These are phyloP conservation scores for Bertia moriformis DNA, from an alignment of 2,329 filamentous ascomycete species.

Conservation along the genomic window DNA sequence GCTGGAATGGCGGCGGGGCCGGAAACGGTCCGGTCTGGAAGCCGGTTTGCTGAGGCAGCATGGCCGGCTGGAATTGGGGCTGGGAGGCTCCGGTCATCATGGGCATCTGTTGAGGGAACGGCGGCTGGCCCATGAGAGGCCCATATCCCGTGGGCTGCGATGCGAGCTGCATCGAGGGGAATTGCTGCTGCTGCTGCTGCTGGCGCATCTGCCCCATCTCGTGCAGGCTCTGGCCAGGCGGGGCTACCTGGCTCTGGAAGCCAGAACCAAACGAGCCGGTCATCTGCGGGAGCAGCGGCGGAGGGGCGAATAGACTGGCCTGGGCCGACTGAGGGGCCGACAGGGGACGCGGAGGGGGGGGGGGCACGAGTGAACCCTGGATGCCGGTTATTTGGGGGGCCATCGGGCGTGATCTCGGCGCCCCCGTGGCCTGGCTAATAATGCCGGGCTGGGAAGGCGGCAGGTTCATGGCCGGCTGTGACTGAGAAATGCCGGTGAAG, in stretches of 20 bases:
- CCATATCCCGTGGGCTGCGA: too few relatives aligned
- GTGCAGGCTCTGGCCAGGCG: conserved; percentile 62
- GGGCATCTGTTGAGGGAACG: too few relatives aligned
- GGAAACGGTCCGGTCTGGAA: conserved; percentile 15
- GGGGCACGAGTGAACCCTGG: conserved; percentile 58
- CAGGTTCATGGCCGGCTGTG: conserved; percentile 76
- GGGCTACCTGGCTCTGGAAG: conserved; percentile 40
- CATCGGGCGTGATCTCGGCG: conserved; percentile 51
- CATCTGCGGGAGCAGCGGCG: conserved; percentile 69
- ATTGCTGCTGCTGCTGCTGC: conserved; percentile 23
- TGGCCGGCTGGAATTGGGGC: conserved; percentile 28
- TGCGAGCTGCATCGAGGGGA: conserved; percentile 47
- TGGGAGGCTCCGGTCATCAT: too few relatives aligned
- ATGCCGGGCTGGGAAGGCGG: conserved; percentile 50
- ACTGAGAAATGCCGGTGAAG: conserved; percentile 43
- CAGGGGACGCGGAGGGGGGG: conserved; percentile 61
- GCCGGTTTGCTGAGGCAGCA: too few relatives aligned
- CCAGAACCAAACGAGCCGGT: too few relatives aligned
- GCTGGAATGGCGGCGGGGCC: conserved; percentile 3
- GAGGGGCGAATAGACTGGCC: conserved; percentile 57
- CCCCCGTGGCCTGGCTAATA: conserved; percentile 43
- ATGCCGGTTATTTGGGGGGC: conserved; percentile 45
- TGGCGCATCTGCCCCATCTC: conserved; percentile 54
- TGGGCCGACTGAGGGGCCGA: conserved; percentile 77
- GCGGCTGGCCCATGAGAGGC: too few relatives aligned